phyloP scores from a whole-genome alignment of 163 green algal species.

The Prototheca wickerhamii region DNA sequence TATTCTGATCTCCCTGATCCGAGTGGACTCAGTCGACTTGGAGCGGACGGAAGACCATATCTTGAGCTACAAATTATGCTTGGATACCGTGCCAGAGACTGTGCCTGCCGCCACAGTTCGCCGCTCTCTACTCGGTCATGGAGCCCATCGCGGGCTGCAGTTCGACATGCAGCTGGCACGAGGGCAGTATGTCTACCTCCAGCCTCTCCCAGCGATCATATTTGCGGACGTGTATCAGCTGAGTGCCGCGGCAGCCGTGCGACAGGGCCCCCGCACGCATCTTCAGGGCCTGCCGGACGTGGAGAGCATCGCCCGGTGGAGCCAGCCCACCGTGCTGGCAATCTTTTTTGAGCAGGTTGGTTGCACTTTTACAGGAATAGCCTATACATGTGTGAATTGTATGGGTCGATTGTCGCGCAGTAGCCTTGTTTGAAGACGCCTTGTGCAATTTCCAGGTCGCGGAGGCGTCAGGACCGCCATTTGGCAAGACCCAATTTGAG shows the following conservation, averaged over 20 bases:
- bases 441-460: neutral
- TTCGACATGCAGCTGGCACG: neutral
- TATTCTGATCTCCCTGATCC: too few relatives aligned
- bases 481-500: neutral
- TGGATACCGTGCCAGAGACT: too few relatives aligned
- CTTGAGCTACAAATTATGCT: too few relatives aligned
- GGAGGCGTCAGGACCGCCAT: neutral
- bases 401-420: neutral
- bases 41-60: too few relatives aligned
- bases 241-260: neutral
- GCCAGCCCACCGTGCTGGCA: neutral
- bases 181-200: neutral
- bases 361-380: neutral
- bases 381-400: too few relatives aligned
- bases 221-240: conserved; percentile 12
- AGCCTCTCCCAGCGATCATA: conserved; percentile 3
- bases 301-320: conserved; percentile 2
- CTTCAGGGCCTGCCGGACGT: conserved; percentile 4
- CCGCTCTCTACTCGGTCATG: too few relatives aligned
- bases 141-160: neutral
- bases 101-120: too few relatives aligned
- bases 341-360: neutral
- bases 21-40: too few relatives aligned
- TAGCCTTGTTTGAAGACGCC: neutral
- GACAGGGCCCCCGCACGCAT: neutral